Base-by-base conservation (phyloP, 371 early-diverging fungal genomes). In the Mortierella sp. region DNA sequence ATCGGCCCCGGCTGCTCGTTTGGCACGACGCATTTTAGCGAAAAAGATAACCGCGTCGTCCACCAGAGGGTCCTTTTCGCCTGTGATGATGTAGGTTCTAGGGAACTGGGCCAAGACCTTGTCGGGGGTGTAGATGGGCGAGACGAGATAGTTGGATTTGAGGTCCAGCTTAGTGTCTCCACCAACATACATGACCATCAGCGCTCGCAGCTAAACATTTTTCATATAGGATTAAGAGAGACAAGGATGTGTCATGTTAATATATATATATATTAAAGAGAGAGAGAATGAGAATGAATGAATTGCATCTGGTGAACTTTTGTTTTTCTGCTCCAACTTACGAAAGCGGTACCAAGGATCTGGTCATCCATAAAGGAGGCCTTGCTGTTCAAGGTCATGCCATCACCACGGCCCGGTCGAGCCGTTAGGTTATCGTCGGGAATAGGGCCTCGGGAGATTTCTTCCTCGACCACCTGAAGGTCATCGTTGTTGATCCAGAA, bases 1-100 rank as follows among this genome's bases (percentile, higher is more conserved):
- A 29, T 69, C 67, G 4, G 57, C 64, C 1, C 58, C 57, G 15
- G 69, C 73, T 9, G 64, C 69, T 11, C 84, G 81, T 72, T 91
- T 93, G 30, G 96, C 96, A 43, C 91, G 89, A 52, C 97, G 91
- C 45, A 97, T 82, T 15, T 96, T 89, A 7, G 92, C 96, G 18
- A 95, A 96, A 79, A 98, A 92, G 23, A 97, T 85, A 16, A 98
- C 92, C 1, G 97, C 94, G 79, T 98, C 99, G 80, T 98, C 99
- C 1, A 97, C 95, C 25, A 98, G 86, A 0, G 99, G 99, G 81
- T 98, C 99, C 67, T 93, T 94, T 71, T 98, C 98, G 57, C 99
- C 99, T 66, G 94, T 93, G 48, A 98, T 86, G 73, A 98, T 88
- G 74, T 93, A 97, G 0, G 93, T 93, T 19, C 92, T 91, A 7